Evolutionary conservation across 1,139 yeast species (phyloP).

Genomic region (Sugiyamaella novakii): DNA sequence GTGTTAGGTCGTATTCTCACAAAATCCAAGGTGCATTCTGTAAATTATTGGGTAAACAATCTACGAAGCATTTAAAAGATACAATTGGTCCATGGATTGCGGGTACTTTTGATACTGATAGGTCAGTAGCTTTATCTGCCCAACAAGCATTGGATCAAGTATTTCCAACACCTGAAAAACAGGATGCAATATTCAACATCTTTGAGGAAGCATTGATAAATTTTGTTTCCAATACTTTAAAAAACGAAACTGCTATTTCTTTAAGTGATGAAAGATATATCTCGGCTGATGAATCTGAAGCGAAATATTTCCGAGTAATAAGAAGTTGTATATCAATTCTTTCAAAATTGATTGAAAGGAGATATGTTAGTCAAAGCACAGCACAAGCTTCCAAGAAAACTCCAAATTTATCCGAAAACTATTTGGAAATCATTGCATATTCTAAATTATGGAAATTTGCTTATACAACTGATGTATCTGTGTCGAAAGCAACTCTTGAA

Average conservation of each 20-base stretch:
- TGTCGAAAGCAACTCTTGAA: conserved; percentile 32
- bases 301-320: conserved; percentile 66
- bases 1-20: conserved; percentile 63
- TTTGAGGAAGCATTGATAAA: conserved; percentile 60
- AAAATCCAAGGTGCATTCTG: conserved; percentile 62
- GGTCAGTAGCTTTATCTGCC: conserved; percentile 58
- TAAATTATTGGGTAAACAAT: conserved; percentile 55
- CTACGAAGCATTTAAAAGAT: conserved; percentile 66
- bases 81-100: conserved; percentile 72
- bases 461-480: conserved; percentile 31
- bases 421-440: conserved; percentile 27
- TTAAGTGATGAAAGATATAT: conserved; percentile 77
- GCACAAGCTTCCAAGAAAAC: conserved; percentile 16
- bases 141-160: conserved; percentile 51
- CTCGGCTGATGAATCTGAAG: conserved; percentile 63
- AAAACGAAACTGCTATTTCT: conserved; percentile 60
- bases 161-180: conserved; percentile 62
- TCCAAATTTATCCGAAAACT: conserved; percentile 19
- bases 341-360: conserved; percentile 45
- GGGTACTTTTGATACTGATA: conserved; percentile 71
- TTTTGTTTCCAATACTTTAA: conserved; percentile 55
- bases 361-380: background rate
- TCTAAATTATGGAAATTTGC: conserved; percentile 38
- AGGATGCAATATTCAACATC: conserved; percentile 60
- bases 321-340: conserved; percentile 57